Evolutionary conservation across 176 grass and related monocot species (phyloP).

Genomic region (Metroxylon sagu): DNA sequence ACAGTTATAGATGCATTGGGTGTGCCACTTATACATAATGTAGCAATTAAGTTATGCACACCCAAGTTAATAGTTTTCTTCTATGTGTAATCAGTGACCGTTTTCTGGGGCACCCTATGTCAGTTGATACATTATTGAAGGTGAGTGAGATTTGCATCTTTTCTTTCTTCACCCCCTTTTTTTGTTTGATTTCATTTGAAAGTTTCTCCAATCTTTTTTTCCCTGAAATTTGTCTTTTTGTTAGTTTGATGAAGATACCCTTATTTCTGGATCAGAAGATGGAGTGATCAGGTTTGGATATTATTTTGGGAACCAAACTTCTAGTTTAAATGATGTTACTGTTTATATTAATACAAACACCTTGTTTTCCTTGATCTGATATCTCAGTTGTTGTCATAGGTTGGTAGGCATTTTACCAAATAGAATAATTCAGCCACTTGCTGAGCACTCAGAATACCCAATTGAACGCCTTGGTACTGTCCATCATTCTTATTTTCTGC

Average conservation of each 20-base stretch:
- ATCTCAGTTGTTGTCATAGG: slow-evolving; percentile 24
- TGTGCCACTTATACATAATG: background rate
- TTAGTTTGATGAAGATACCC: slow-evolving; percentile 87
- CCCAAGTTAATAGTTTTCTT: slow-evolving; percentile 7
- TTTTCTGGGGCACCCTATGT: slow-evolving; percentile 80
- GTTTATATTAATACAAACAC: background rate
- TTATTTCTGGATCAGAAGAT: slow-evolving; percentile 78
- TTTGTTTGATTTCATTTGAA: background rate
- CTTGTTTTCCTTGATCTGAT: background rate
- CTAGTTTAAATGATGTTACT: too few species aligned
- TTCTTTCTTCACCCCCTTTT: background rate
- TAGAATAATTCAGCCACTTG: slow-evolving; percentile 83
- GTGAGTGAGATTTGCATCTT: slow-evolving; percentile 26
- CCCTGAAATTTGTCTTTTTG: slow-evolving; percentile 17
- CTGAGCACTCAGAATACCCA: slow-evolving; percentile 92
- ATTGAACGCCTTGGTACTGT: slow-evolving; percentile 65
- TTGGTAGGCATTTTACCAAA: slow-evolving; percentile 86
- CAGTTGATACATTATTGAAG: slow-evolving; percentile 87
- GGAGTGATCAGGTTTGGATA: slow-evolving; percentile 75
- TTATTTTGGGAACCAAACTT: too few species aligned
- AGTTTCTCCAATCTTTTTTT: background rate
- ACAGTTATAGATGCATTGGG: too few species aligned
- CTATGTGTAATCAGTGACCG: slow-evolving; percentile 54
- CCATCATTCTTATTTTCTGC: background rate
- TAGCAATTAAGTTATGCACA: background rate